Conservation (phyloP, 2,329 filamentous ascomycete species). For the Hypoxylon sp. region DNA sequence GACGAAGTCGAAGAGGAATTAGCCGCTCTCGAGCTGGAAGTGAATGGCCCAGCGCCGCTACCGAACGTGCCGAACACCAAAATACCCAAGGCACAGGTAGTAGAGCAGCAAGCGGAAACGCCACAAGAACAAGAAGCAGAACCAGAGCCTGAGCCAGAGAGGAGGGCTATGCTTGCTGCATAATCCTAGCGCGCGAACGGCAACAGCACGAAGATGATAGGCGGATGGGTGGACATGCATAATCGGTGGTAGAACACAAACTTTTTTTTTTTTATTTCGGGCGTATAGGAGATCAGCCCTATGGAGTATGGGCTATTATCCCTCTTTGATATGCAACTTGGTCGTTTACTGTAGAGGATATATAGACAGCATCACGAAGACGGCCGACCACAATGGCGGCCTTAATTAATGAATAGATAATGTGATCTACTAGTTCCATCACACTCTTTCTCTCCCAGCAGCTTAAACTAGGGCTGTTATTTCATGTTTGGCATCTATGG, state of each 20-base stretch:
- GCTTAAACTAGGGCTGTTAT: background rate
- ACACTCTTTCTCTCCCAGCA: background rate
- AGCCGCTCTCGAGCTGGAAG: conserved; percentile 80
- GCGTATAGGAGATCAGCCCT: background rate
- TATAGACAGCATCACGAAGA: conserved; percentile 18
- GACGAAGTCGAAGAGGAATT: conserved; percentile 98
- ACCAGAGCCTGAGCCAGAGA: conserved; percentile 52
- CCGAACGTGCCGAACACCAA: conserved; percentile 54
- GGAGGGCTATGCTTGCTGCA: conserved; percentile 60
- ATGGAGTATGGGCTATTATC: background rate
- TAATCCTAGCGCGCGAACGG: conserved; percentile 23
- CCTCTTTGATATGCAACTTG: conserved; percentile 11
- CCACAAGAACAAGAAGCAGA: conserved; percentile 33
- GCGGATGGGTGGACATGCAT: background rate
- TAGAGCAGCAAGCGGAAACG: conserved; percentile 23
- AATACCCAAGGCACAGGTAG: conserved; percentile 52
- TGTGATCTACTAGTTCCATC: background rate
- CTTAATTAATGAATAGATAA: conserved; percentile 20
- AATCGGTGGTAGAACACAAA: background rate
- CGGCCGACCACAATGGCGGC: conserved; percentile 1
- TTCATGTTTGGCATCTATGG: background rate
- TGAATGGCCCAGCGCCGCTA: conserved; percentile 54
- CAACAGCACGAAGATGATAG: background rate
- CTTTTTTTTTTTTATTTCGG: background rate
- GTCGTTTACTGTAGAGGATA: conserved; percentile 2